A percentile compares a stretch with the other conserved stretches of the same genome.
phyloP scores from a whole-genome alignment of 2,329 filamentous ascomycete genomes.

The Endoconidiophora laricicola region DNA sequence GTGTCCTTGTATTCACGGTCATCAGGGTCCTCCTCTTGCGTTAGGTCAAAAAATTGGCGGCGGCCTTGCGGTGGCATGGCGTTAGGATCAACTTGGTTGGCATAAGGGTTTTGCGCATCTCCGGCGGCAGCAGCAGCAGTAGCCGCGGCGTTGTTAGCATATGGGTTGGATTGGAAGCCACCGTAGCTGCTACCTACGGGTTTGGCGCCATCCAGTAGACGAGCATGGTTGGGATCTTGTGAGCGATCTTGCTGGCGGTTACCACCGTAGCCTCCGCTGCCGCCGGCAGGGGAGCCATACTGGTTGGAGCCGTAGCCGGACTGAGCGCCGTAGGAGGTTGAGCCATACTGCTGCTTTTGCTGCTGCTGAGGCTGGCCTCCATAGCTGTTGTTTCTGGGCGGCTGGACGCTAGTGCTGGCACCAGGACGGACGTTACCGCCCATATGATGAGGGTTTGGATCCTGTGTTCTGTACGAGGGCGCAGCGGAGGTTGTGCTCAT shows the following conservation, averaged over 20 bases:
- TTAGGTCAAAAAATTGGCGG: slow-evolving; percentile 59
- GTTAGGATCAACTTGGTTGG: slow-evolving; percentile 10
- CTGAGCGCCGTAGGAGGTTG: slow-evolving; percentile 13
- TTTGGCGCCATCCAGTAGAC: slow-evolving; percentile 9
- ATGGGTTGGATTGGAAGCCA: slow-evolving; percentile 17
- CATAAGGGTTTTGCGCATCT: slow-evolving; percentile 12
- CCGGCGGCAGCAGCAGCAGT: slow-evolving; percentile 13
- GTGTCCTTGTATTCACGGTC: slow-evolving; percentile 50
- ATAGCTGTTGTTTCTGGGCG: slow-evolving; percentile 14
- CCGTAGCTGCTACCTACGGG: slow-evolving; percentile 13
- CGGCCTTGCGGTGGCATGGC: slow-evolving; percentile 31
- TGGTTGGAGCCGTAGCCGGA: slow-evolving; percentile 36
- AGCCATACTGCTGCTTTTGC: slow-evolving; percentile 5
- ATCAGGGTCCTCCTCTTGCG: slow-evolving; percentile 58
- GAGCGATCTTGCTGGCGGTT: slow-evolving; percentile 21
- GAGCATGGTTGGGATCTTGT: slow-evolving; percentile 28
- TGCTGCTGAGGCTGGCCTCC: slow-evolving; percentile 14
- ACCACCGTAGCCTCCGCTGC: slow-evolving; percentile 44
- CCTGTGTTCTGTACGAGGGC: slow-evolving; percentile 9
- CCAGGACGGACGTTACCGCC: slow-evolving; percentile 10
- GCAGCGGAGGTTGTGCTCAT: slow-evolving; percentile 5
- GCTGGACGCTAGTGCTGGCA: slow-evolving; percentile 22
- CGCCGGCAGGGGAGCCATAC: slow-evolving; percentile 28
- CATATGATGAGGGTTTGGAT: slow-evolving; percentile 9
- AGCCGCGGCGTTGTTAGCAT: slow-evolving; percentile 2